A percentile compares a stretch with the other conserved stretches of the same genome.
phyloP scores from a whole-genome alignment of 495 filamentous ascomycete species.

The Penicillium alfredii region DNA sequence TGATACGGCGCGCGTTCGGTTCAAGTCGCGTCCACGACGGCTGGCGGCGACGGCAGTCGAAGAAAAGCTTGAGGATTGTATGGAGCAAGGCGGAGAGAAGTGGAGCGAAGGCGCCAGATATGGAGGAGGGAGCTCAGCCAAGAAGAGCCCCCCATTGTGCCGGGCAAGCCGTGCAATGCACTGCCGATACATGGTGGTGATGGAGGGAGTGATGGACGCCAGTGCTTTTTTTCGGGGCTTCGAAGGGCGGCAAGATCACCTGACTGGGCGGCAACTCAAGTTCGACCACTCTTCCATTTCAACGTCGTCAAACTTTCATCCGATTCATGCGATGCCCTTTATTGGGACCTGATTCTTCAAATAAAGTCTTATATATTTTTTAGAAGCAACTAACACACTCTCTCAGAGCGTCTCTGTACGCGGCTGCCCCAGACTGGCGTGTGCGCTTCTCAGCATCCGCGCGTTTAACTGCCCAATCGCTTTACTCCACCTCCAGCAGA shows the following conservation, averaged over 20 bases:
- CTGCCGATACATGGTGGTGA: slow-evolving; percentile 37
- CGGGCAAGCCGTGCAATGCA: slow-evolving; percentile 30
- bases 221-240: slow-evolving; percentile 19
- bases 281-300: neutral
- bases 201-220: slow-evolving; percentile 1
- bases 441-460: slow-evolving; percentile 30
- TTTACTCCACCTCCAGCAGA: slow-evolving; percentile 36
- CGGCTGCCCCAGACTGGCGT: slow-evolving; percentile 11
- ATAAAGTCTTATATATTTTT: too few species aligned
- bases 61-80: slow-evolving; percentile 43
- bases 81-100: slow-evolving; percentile 29
- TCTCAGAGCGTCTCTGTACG: too few species aligned
- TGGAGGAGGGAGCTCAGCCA: slow-evolving; percentile 37
- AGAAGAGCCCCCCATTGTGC: slow-evolving; percentile 26
- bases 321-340: too few species aligned
- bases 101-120: slow-evolving; percentile 43
- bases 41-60: slow-evolving; percentile 32
- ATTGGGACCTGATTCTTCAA: too few species aligned
- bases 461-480: slow-evolving; percentile 33
- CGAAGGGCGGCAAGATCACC: slow-evolving; percentile 14
- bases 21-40: slow-evolving; percentile 37
- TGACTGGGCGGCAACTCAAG: slow-evolving; percentile 13
- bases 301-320: too few species aligned
- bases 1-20: slow-evolving; percentile 65
- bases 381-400: too few species aligned